These are phyloP conservation scores for Asterophora lycoperdoides DNA, from an alignment of 768 basidiomycete genomes.

Conservation along the genomic window DNA sequence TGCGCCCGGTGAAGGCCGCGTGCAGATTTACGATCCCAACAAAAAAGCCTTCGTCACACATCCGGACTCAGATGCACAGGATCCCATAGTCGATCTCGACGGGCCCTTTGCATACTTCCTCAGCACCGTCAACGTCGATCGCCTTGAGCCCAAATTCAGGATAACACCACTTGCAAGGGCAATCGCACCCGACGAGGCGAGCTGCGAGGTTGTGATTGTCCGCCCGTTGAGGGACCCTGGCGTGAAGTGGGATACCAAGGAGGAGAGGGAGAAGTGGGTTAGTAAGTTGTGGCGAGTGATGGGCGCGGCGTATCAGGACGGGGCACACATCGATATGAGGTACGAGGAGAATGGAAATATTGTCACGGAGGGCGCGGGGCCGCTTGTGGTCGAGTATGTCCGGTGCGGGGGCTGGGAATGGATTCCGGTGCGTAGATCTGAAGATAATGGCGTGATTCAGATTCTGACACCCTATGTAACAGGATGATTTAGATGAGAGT, in stretches of 20 bases:
- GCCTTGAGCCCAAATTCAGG: slow-evolving; percentile 79
- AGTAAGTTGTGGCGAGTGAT: slow-evolving; percentile 52
- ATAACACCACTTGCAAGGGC: slow-evolving; percentile 61
- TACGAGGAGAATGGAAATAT: slow-evolving; percentile 47
- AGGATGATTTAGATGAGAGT: slow-evolving; percentile 56
- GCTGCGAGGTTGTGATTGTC: slow-evolving; percentile 73
- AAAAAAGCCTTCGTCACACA: slow-evolving; percentile 43
- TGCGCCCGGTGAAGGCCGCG: slow-evolving; percentile 29
- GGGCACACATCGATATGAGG: slow-evolving; percentile 59
- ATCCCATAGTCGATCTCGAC: slow-evolving; percentile 41
- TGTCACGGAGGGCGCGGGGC: slow-evolving; percentile 40
- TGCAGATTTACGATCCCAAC: slow-evolving; percentile 60
- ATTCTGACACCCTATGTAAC: slow-evolving; percentile 10
- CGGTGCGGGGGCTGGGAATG: slow-evolving; percentile 83
- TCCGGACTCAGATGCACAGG: slow-evolving; percentile 28
- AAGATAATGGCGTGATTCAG: neutral
- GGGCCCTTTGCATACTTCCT: slow-evolving; percentile 90
- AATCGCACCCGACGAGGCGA: slow-evolving; percentile 38
- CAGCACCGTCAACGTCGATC: slow-evolving; percentile 76
- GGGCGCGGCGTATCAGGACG: slow-evolving; percentile 71
- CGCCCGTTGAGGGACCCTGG: slow-evolving; percentile 64
- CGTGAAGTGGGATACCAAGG: slow-evolving; percentile 35
- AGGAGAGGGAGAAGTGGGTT: slow-evolving; percentile 46
- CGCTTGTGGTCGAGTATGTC: slow-evolving; percentile 68
- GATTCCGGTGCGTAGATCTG: slow-evolving; percentile 54